phyloP scores from a whole-genome alignment of 1,284 basidiomycete genomes.

The Microbotryum silenes-acaulis region DNA sequence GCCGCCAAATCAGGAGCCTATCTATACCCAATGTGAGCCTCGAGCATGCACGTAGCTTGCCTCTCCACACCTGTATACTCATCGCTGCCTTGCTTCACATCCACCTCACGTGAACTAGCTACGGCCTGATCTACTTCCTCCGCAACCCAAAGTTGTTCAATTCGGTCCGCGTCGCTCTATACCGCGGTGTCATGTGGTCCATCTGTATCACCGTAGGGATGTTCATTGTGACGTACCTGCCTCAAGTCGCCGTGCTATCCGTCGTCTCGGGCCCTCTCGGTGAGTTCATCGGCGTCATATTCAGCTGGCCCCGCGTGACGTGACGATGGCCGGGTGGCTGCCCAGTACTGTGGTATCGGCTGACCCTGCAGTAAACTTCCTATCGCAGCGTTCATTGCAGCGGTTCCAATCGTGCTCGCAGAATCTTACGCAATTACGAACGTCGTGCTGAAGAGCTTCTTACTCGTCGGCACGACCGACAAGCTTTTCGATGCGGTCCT shows the following conservation, averaged over 20 bases:
- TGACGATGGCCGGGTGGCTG: not conserved
- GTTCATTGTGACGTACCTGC: constrained; percentile 59
- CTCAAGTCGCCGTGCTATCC: constrained; percentile 58
- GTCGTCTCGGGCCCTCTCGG: constrained; percentile 56
- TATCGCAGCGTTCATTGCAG: constrained; percentile 37
- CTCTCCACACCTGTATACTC: not conserved
- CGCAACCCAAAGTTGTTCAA: constrained; percentile 41
- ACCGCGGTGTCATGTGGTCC: constrained; percentile 39
- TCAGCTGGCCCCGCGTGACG: not conserved
- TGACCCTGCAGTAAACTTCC: too few species aligned
- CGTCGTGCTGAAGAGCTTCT: constrained; percentile 48
- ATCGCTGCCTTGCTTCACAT: not conserved
- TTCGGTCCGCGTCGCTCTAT: constrained; percentile 41
- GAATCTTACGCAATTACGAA: constrained; percentile 46
- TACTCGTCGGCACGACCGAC: constrained; percentile 45
- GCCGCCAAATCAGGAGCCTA: constrained; percentile 44
- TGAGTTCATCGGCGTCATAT: constrained; percentile 5
- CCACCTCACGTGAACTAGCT: constrained; percentile 3
- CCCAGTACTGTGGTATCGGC: not conserved
- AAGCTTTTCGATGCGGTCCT: constrained; percentile 44
- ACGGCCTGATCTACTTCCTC: constrained; percentile 43
- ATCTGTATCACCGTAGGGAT: constrained; percentile 46
- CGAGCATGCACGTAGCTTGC: not conserved
- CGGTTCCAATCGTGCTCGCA: constrained; percentile 45
- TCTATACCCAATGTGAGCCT: constrained; percentile 43